Percentiles rank a stretch among this genome's conserved stretches.
Evolutionary conservation across 495 filamentous ascomycete species (phyloP).

Genomic region (Baudoinia panamericana): DNA sequence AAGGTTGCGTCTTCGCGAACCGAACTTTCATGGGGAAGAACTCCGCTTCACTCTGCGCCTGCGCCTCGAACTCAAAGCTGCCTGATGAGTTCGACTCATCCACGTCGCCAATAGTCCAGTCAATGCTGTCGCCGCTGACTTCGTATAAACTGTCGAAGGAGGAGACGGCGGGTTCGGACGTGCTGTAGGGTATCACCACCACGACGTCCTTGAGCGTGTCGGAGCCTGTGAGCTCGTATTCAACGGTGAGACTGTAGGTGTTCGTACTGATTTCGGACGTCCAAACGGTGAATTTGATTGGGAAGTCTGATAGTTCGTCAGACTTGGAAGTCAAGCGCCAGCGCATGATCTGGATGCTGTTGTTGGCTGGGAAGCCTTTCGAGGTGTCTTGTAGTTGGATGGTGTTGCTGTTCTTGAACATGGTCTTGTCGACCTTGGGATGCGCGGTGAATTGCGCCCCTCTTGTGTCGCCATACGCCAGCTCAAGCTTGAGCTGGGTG

Average conservation of each 20-base stretch:
- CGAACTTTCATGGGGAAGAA: slow-evolving; percentile 95
- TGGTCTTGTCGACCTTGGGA: slow-evolving; percentile 80
- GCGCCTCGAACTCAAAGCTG: slow-evolving; percentile 85
- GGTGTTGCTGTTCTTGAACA: slow-evolving; percentile 61
- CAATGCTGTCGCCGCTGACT: slow-evolving; percentile 80
- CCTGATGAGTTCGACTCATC: slow-evolving; percentile 68
- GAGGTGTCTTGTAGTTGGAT: slow-evolving; percentile 76
- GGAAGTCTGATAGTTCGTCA: slow-evolving; percentile 58
- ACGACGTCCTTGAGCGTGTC: slow-evolving; percentile 68
- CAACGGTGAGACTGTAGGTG: slow-evolving; percentile 73
- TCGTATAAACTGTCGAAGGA: slow-evolving; percentile 91
- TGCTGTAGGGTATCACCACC: slow-evolving; percentile 72
- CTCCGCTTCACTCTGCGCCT: slow-evolving; percentile 68
- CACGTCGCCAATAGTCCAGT: slow-evolving; percentile 80
- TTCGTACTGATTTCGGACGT: slow-evolving; percentile 69
- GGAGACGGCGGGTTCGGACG: slow-evolving; percentile 72
- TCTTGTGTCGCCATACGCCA: slow-evolving; percentile 57
- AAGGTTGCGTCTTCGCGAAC: slow-evolving; percentile 75
- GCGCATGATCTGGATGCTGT: slow-evolving; percentile 72
- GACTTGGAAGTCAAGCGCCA: slow-evolving; percentile 68
- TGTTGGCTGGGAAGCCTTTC: slow-evolving; percentile 84
- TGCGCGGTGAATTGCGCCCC: slow-evolving; percentile 84
- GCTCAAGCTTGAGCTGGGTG: slow-evolving; percentile 74
- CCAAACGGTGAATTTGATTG: slow-evolving; percentile 93
- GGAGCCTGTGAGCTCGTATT: slow-evolving; percentile 78